Conservation (phyloP, 176 grass and related monocot genomes). For the Carex pumila region DNA sequence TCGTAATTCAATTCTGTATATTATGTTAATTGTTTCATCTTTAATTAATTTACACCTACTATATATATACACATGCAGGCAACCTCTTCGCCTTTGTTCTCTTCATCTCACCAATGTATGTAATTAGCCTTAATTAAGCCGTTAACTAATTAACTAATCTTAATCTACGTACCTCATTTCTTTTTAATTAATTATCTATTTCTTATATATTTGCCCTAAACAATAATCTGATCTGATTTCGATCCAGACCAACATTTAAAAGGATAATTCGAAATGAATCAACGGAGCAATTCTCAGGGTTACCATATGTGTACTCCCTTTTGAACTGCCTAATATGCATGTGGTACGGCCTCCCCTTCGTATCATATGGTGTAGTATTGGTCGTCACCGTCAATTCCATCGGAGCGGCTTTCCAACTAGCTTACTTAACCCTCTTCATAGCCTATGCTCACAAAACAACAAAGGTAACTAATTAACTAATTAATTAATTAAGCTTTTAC, state of each 20-base stretch:
- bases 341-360: slow-evolving; percentile 80
- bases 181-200: no score
- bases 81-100: slow-evolving; percentile 66
- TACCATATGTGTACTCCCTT: slow-evolving; percentile 63
- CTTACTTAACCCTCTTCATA: slow-evolving; percentile 62
- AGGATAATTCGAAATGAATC: slow-evolving; percentile 62
- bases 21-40: no score
- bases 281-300: slow-evolving; percentile 69
- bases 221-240: background rate
- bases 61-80: background rate
- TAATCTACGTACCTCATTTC: no score
- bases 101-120: slow-evolving; percentile 72
- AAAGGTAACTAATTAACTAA: slow-evolving; percentile 41
- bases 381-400: slow-evolving; percentile 75
- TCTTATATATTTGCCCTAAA: no score
- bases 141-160: no score
- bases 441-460: slow-evolving; percentile 44
- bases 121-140: background rate
- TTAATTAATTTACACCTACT: no score
- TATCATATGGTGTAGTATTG: slow-evolving; percentile 44
- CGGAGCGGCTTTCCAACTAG: slow-evolving; percentile 55
- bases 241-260: slow-evolving; percentile 68
- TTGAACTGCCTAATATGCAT: slow-evolving; percentile 81
- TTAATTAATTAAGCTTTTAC: background rate
- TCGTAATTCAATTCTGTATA: no score